Conservation (phyloP, 75 land plant species). For the Selaginella moellendorffii region DNA sequence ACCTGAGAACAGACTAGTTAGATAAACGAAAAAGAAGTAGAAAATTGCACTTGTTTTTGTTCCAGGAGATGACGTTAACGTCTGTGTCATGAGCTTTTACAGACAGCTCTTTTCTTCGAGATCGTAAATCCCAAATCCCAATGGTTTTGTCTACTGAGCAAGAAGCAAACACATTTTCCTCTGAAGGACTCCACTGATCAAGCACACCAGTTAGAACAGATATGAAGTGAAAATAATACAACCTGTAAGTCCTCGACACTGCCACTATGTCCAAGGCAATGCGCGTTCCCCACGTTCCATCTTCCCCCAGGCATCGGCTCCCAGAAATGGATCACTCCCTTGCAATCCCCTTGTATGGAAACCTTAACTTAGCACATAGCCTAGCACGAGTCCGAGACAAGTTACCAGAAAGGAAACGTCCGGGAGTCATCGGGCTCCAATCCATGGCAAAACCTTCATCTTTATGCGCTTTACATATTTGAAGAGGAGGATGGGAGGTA, state of each 20-base stretch:
- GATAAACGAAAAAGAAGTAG: no score
- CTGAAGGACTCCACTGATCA: conserved; percentile 94
- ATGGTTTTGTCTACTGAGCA: conserved; percentile 80
- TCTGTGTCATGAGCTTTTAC: conserved; percentile 89
- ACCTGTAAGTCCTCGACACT: conserved; percentile 86
- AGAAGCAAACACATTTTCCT: conserved; percentile 81
- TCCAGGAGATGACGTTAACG: conserved; percentile 99
- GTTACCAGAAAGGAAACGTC: conserved; percentile 73
- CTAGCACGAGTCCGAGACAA: background rate
- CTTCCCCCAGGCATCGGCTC: conserved; percentile 57
- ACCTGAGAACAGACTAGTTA: conserved; percentile 24
- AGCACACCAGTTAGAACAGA: background rate
- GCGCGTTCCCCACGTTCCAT: conserved; percentile 43
- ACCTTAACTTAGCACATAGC: background rate
- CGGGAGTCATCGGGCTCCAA: conserved; percentile 74
- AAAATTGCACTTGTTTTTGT: no score
- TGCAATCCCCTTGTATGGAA: conserved; percentile 56
- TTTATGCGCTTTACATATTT: conserved; percentile 65
- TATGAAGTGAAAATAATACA: background rate
- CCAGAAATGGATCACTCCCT: conserved; percentile 66
- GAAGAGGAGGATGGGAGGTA: conserved; percentile 49
- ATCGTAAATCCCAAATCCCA: conserved; percentile 81
- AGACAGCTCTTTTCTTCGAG: conserved; percentile 31
- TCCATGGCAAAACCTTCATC: conserved; percentile 95
- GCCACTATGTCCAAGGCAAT: conserved; percentile 49